Percentiles rank a stretch among this genome's conserved stretches.
These are phyloP conservation scores for Tolypocladium tundrense DNA, from an alignment of 2,329 filamentous ascomycete species.

Conservation along the genomic window DNA sequence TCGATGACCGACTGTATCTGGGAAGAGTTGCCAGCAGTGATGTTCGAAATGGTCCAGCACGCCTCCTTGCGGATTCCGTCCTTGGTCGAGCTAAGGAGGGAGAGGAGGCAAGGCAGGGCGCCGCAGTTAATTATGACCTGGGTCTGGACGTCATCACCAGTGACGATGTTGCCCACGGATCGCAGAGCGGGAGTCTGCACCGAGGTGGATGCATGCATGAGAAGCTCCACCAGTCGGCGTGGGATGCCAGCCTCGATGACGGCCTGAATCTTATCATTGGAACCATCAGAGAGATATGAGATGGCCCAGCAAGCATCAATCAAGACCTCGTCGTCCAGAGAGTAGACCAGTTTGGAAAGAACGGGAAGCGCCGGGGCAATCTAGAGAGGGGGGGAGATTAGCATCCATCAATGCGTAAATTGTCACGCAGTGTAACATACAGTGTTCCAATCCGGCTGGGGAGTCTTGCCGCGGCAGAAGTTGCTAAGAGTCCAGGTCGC, in stretches of 20 bases:
- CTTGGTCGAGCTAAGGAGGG: conserved; percentile 91
- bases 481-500: conserved; percentile 99
- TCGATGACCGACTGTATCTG: conserved; percentile 97
- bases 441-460: conserved; percentile 94
- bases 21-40: conserved; percentile 93
- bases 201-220: conserved; percentile 97
- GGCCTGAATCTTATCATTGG: conserved; percentile 98
- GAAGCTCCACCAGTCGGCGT: conserved; percentile 86
- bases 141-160: conserved; percentile 95
- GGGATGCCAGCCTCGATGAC: conserved; percentile 98
- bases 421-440: conserved; percentile 39
- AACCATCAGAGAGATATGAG: conserved; percentile 93
- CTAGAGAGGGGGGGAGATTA: conserved; percentile 32
- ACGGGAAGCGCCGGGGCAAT: conserved; percentile 92
- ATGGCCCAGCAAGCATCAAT: conserved; percentile 99
- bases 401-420: neutral
- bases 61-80: conserved; percentile 98
- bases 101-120: conserved; percentile 81
- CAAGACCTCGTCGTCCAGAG: conserved; percentile 92
- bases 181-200: conserved; percentile 95
- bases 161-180: conserved; percentile 97
- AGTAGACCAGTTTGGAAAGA: conserved; percentile 94
- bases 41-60: conserved; percentile 99
- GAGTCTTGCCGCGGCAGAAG: conserved; percentile 99
- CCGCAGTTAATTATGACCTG: conserved; percentile 99